Percentiles rank a stretch among this genome's conserved stretches.
Conservation (phyloP, 176 grass and related monocot species). For the Oryza punctata region DNA sequence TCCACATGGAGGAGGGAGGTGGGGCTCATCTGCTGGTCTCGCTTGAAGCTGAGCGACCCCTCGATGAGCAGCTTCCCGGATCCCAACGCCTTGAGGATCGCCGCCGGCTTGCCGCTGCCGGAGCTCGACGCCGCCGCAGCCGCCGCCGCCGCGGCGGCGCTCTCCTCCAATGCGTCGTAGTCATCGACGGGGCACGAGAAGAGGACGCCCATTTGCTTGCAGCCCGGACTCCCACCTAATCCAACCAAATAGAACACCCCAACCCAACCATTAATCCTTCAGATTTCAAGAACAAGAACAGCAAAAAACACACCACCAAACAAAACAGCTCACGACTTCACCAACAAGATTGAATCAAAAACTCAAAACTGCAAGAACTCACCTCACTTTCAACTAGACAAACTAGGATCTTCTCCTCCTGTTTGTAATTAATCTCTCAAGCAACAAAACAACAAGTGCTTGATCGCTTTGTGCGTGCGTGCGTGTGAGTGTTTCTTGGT, state of each 20-base stretch:
- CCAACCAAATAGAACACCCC: not conserved
- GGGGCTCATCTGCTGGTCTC: conserved; percentile 26
- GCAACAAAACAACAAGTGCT: not conserved
- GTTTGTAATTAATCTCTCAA: not conserved
- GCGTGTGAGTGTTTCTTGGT: not conserved
- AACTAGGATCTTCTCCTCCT: not conserved
- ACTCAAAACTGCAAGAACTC: not conserved
- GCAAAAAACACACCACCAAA: not conserved
- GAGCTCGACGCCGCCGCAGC: not conserved
- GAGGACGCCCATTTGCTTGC: conserved; percentile 47
- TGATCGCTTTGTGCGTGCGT: not conserved
- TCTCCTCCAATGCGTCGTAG: conserved; percentile 41
- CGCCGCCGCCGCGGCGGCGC: not conserved
- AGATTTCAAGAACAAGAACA: not conserved
- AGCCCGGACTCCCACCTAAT: not conserved
- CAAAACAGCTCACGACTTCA: not conserved
- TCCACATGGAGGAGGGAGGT: conserved; percentile 58
- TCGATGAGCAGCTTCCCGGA: conserved; percentile 74
- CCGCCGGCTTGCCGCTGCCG: conserved; percentile 34
- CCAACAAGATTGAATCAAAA: too few species aligned
- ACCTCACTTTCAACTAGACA: not conserved
- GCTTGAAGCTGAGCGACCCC: conserved; percentile 78
- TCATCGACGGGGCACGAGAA: conserved; percentile 56
- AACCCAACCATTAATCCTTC: not conserved
- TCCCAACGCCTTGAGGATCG: conserved; percentile 54